These are phyloP conservation scores for Pseudogymnoascus sp. DNA, from an alignment of 2,329 filamentous ascomycete genomes.

Conservation along the genomic window DNA sequence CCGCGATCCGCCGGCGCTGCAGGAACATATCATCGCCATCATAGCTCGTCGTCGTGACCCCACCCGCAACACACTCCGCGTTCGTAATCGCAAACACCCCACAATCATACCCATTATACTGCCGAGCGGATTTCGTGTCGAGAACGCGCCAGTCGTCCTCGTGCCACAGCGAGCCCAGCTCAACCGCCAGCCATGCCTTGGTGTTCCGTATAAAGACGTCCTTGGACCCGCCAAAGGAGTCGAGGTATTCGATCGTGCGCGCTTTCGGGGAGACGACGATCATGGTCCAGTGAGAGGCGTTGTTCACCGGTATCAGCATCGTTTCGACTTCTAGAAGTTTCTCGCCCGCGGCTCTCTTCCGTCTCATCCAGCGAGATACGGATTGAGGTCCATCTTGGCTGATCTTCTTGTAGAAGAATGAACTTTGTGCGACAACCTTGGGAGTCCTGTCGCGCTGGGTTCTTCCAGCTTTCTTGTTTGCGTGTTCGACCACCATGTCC, in stretches of 20 bases:
- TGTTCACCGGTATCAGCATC: constrained; percentile 59
- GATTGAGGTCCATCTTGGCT: constrained; percentile 38
- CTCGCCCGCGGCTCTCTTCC: constrained; percentile 46
- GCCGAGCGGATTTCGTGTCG: constrained; percentile 42
- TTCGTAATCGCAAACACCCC: constrained; percentile 73
- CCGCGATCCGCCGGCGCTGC: constrained; percentile 55
- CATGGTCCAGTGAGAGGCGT: constrained; percentile 63
- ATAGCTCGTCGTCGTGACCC: constrained; percentile 36
- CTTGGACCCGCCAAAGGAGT: constrained; percentile 47
- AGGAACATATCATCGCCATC: constrained; percentile 45
- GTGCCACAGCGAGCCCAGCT: constrained; percentile 48
- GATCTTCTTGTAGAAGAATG: constrained; percentile 55
- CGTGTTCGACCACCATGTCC: constrained; percentile 47
- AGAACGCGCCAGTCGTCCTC: constrained; percentile 52
- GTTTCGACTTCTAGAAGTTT: constrained; percentile 59
- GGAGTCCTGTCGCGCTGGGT: constrained; percentile 39
- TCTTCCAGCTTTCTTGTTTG: constrained; percentile 49
- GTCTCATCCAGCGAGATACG: constrained; percentile 48
- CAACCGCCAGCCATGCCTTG: constrained; percentile 47
- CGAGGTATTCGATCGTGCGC: constrained; percentile 57
- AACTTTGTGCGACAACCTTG: constrained; percentile 54
- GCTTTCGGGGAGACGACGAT: constrained; percentile 55
- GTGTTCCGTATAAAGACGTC: constrained; percentile 34
- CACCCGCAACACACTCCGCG: constrained; percentile 47
- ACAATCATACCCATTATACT: constrained; percentile 64